These are phyloP conservation scores for Chaetomiaceae sp. DNA, from an alignment of 2,329 filamentous ascomycete genomes.

Conservation along the genomic window DNA sequence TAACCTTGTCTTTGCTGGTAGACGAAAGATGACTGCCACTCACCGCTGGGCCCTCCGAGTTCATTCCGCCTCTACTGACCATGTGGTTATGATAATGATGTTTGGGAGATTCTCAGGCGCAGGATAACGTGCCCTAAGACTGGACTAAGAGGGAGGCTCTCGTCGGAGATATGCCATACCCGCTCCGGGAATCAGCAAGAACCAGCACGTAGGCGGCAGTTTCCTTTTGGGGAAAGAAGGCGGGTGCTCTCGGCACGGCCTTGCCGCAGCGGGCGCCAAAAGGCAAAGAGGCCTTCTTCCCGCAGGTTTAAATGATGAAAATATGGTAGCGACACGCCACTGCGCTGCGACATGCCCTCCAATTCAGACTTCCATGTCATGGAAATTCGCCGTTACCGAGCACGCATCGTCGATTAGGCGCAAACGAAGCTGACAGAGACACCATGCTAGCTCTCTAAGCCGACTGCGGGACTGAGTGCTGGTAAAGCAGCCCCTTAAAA, in stretches of 20 bases:
- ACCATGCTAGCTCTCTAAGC: too few relatives aligned
- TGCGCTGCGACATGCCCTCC: background rate
- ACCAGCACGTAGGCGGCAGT: conserved; percentile 12
- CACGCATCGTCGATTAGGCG: too few relatives aligned
- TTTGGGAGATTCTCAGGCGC: conserved; percentile 19
- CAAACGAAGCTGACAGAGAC: too few relatives aligned
- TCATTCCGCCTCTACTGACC: conserved; percentile 30
- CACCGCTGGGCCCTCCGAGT: conserved; percentile 28
- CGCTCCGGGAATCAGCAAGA: conserved; percentile 21
- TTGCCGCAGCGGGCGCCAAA: background rate
- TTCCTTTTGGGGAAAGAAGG: conserved; percentile 12
- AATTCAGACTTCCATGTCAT: conserved; percentile 7
- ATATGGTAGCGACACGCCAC: background rate
- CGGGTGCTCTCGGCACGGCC: conserved; percentile 1
- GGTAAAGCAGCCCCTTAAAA: too few relatives aligned
- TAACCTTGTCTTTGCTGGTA: too few relatives aligned
- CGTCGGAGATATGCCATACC: too few relatives aligned
- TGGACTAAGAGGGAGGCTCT: conserved; percentile 27
- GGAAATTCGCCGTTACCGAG: too few relatives aligned
- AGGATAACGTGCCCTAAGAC: conserved; percentile 28
- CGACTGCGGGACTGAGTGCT: too few relatives aligned
- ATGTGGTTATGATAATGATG: conserved; percentile 30
- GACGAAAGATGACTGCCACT: conserved; percentile 29
- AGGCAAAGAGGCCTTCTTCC: conserved; percentile 8
- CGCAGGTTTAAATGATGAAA: conserved; percentile 5